Percentiles rank a stretch among this genome's conserved stretches.
These are phyloP conservation scores for Sugiyamaella xylanicola DNA, from an alignment of 1,139 yeast species.

Conservation along the genomic window DNA sequence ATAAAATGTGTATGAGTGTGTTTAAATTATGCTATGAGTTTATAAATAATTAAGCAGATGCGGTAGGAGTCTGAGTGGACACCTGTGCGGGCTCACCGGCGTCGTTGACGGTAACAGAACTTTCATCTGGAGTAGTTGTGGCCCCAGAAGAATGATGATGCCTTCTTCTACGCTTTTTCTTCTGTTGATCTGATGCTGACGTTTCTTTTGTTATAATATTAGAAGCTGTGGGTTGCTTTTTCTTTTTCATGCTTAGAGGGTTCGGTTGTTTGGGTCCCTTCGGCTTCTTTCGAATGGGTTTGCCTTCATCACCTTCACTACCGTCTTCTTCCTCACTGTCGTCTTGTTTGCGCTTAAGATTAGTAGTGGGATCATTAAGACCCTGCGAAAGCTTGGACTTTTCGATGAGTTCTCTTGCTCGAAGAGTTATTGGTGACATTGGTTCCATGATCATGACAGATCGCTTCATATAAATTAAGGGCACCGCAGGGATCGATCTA, in stretches of 20 bases:
- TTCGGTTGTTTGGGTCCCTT: conserved; percentile 80
- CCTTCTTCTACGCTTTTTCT: conserved; percentile 24
- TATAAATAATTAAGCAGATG: conserved; percentile 13
- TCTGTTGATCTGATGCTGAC: background rate
- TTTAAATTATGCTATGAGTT: too few relatives aligned
- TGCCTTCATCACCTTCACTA: conserved; percentile 32
- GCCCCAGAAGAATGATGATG: conserved; percentile 12
- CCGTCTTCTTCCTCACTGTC: conserved; percentile 39
- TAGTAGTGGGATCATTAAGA: conserved; percentile 60
- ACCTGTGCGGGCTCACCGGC: too few relatives aligned
- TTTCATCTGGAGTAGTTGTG: background rate
- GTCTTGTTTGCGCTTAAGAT: conserved; percentile 36
- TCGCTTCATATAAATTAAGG: conserved; percentile 80
- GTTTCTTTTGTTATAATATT: conserved; percentile 2
- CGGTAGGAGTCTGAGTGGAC: background rate
- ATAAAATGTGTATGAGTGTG: too few relatives aligned
- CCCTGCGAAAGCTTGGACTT: conserved; percentile 71
- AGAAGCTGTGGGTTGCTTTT: background rate
- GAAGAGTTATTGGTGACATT: conserved; percentile 68
- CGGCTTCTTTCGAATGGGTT: conserved; percentile 47
- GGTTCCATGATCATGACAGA: conserved; percentile 98
- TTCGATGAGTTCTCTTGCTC: conserved; percentile 59
- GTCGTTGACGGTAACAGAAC: too few relatives aligned
- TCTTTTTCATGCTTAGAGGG: conserved; percentile 75
- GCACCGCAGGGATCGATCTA: conserved; percentile 84